phyloP scores from a whole-genome alignment of 768 basidiomycete genomes.

The Rhodotorula paludigena region DNA sequence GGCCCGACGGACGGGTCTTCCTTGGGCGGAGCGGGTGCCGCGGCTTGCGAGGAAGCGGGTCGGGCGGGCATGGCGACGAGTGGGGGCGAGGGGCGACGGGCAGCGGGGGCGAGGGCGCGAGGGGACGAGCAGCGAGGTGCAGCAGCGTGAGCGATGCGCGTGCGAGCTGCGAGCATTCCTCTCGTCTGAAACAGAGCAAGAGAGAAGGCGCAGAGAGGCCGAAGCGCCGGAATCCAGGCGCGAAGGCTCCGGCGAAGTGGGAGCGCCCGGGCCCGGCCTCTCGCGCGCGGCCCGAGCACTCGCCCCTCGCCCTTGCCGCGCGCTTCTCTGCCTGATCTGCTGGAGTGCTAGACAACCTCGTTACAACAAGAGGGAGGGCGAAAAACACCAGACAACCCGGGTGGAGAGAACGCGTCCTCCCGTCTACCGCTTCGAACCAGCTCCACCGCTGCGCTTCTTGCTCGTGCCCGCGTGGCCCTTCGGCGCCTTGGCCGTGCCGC shows the following conservation, averaged over 20 bases:
- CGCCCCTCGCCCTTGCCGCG: too few relatives aligned
- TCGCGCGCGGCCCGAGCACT: too few relatives aligned
- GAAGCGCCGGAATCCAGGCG: too few relatives aligned
- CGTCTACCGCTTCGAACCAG: not conserved
- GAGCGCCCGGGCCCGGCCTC: too few relatives aligned
- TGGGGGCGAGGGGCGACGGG: not conserved
- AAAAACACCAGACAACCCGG: too few relatives aligned
- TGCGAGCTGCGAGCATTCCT: not conserved
- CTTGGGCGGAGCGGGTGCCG: not conserved
- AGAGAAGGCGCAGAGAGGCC: not conserved
- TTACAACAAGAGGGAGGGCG: too few relatives aligned
- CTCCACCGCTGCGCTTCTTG: slow-evolving; percentile 20
- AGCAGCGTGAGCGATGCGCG: too few relatives aligned
- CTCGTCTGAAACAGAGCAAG: too few relatives aligned
- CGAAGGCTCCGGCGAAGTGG: too few relatives aligned
- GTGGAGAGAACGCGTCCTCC: not conserved
- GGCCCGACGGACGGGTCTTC: slow-evolving; percentile 17
- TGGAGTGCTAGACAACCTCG: too few relatives aligned
- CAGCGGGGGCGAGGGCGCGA: not conserved
- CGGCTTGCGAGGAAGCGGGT: not conserved
- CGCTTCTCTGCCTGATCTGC: too few relatives aligned
- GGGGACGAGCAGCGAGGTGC: not conserved
- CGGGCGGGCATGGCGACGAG: not conserved
- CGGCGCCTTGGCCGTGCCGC: not conserved
- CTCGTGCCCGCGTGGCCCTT: slow-evolving; percentile 28